Base-by-base conservation (phyloP, 768 basidiomycete species). In the Lactifluus rugatus region DNA sequence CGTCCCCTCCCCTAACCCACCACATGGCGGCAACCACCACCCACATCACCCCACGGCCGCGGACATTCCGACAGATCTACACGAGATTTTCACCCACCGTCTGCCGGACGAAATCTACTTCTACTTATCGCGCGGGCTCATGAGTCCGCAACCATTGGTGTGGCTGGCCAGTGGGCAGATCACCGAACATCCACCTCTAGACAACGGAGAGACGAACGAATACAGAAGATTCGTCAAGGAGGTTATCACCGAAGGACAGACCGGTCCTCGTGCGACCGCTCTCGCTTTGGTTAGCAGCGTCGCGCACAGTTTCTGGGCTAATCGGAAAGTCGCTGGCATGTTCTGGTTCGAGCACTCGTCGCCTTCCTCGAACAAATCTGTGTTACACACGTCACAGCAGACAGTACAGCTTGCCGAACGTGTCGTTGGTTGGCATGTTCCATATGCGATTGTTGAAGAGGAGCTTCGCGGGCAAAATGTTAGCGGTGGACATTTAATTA, bases 31-130 rank as follows among this genome's bases (percentile, higher is more conserved):
- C 23, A 79, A 78, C 63, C 80, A 82, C 66, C 80, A 83, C 61
- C 70, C 75, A 19, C 81, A 83, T 64, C 83, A 86, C 59, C 81
- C 87, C 42, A 91, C 90, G 0, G 82, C 87, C 0, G 83, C 85
- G 26, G 96, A 98, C 67, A 85, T 98, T 57, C 96, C 96, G 2
- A 70, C 73, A 49, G 95, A 98, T 71, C 74, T 99, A 39, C 89
- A 95, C 68, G 93, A 96, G 53, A 89, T 98, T 60, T 98, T 97
- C 74, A 94, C 93, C 10, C 76, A 90, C 71, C 86, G 93, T 46
- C 78, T 99, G 25, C 95, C 95, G 1, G 96, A 98, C 70, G 93
- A 98, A 69, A 79, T 97, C 58, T 98, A 94, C 74, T 97, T 86
- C 71, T 96, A 97, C 70, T 81, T 98, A 63, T 96, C 93, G 39